These are phyloP conservation scores for Pestalotiopsis sp. DNA, from an alignment of 2,329 filamentous ascomycete genomes.

Conservation along the genomic window DNA sequence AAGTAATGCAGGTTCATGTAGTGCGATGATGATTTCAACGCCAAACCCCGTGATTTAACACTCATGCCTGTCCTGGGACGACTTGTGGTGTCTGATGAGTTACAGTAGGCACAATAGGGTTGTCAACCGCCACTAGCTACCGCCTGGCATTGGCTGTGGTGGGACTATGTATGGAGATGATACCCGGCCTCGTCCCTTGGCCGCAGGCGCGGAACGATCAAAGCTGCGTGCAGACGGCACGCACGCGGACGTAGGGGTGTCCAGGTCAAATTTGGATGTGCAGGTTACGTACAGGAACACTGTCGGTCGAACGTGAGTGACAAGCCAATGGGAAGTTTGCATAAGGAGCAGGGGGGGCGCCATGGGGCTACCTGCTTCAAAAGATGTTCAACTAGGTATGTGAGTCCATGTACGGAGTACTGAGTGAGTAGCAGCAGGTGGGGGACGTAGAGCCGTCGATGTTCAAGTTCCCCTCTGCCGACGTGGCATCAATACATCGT, in stretches of 20 bases:
- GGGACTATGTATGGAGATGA: neutral
- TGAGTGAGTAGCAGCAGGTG: slow-evolving; percentile 21
- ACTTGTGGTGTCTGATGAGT: slow-evolving; percentile 25
- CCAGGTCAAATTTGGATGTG: slow-evolving; percentile 2
- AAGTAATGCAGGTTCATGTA: neutral
- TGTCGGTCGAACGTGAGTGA: neutral
- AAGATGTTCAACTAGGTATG: slow-evolving; percentile 14
- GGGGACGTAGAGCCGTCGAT: slow-evolving; percentile 31
- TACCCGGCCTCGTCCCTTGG: slow-evolving; percentile 18
- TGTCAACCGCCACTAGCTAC: slow-evolving; percentile 32
- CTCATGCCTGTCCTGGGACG: slow-evolving; percentile 30
- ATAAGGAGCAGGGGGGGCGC: slow-evolving; percentile 4
- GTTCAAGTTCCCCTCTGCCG: slow-evolving; percentile 28
- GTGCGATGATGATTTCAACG: slow-evolving; percentile 10
- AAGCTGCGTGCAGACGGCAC: slow-evolving; percentile 27
- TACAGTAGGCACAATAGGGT: slow-evolving; percentile 23
- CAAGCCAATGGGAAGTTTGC: slow-evolving; percentile 7
- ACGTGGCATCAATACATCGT: slow-evolving; percentile 36
- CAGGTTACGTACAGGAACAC: slow-evolving; percentile 11
- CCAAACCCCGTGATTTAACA: slow-evolving; percentile 33
- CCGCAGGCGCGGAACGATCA: slow-evolving; percentile 33
- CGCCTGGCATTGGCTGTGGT: slow-evolving; percentile 14
- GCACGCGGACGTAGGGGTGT: slow-evolving; percentile 21
- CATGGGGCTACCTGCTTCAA: slow-evolving; percentile 2
- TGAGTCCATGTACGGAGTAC: slow-evolving; percentile 16